These are phyloP conservation scores for Yamadazyma taylorii DNA, from an alignment of 1,139 yeast species.

Conservation along the genomic window DNA sequence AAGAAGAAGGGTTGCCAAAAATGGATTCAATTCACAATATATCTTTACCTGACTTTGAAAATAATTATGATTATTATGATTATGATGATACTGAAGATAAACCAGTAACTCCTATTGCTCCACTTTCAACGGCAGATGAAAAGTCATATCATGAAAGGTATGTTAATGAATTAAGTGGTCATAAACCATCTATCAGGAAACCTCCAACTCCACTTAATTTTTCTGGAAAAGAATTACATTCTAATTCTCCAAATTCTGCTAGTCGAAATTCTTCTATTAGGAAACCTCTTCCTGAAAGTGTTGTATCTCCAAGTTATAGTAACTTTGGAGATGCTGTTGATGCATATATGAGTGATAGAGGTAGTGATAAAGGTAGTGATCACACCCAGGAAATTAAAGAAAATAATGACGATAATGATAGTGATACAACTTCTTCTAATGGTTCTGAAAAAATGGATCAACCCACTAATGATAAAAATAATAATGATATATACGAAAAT, in stretches of 20 bases:
- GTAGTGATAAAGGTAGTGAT: conserved; percentile 13
- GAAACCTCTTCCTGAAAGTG: conserved; percentile 6
- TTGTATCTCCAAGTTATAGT: conserved; percentile 14
- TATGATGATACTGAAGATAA: conserved; percentile 15
- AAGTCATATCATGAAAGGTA: conserved; percentile 30
- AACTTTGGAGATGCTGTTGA: conserved; percentile 19
- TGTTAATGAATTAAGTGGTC: conserved; percentile 28
- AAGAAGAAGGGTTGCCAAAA: conserved; percentile 19
- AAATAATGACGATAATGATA: conserved; percentile 29
- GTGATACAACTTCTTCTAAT: no score
- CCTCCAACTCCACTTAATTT: conserved; percentile 11
- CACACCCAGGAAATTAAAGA: conserved; percentile 9
- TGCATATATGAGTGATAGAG: conserved; percentile 19
- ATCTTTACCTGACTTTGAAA: conserved; percentile 31
- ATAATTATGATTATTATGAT: conserved; percentile 19
- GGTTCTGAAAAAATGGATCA: no score
- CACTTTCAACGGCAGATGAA: conserved; percentile 22
- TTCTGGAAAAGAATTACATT: background rate
- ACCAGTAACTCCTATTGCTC: conserved; percentile 33
- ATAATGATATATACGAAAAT: no score
- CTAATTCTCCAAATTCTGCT: background rate
- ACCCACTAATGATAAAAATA: no score
- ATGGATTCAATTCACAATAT: conserved; percentile 24
- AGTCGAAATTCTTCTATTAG: background rate
- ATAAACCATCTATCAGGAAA: conserved; percentile 30